A percentile compares a stretch with the other conserved stretches of the same genome.
Conservation (phyloP, 2,329 filamentous ascomycete species). For the Chrysosporium keratinophilum region DNA sequence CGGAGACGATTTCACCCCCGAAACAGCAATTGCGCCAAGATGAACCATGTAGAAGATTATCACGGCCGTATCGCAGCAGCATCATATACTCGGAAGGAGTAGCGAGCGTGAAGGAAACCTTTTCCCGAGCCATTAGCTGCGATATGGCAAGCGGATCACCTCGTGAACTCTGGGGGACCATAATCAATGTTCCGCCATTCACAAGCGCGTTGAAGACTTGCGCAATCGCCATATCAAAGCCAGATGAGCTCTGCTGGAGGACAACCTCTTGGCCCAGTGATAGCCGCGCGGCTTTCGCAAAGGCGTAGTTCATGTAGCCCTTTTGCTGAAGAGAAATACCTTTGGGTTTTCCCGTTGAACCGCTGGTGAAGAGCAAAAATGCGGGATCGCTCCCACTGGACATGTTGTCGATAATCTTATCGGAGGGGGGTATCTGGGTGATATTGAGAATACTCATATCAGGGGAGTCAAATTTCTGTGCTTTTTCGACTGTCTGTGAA, state of each 20-base stretch:
- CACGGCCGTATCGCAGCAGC: slow-evolving; percentile 15
- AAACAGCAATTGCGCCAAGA: slow-evolving; percentile 17
- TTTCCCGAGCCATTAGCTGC: slow-evolving; percentile 15
- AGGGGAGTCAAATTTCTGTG: neutral
- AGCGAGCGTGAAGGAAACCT: slow-evolving; percentile 18
- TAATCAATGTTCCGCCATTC: slow-evolving; percentile 17
- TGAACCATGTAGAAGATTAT: slow-evolving; percentile 13
- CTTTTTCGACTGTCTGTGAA: slow-evolving; percentile 11
- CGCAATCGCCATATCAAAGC: slow-evolving; percentile 16
- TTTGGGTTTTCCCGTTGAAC: slow-evolving; percentile 31
- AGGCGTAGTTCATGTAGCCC: slow-evolving; percentile 20
- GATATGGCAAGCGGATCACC: slow-evolving; percentile 18
- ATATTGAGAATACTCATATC: slow-evolving; percentile 1
- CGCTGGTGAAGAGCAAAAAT: slow-evolving; percentile 29
- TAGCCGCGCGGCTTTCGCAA: slow-evolving; percentile 12
- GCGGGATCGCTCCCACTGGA: slow-evolving; percentile 20
- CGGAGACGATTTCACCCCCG: slow-evolving; percentile 18
- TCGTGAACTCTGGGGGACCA: slow-evolving; percentile 15
- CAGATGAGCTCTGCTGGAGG: slow-evolving; percentile 17
- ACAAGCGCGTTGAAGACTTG: slow-evolving; percentile 18
- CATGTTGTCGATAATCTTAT: neutral
- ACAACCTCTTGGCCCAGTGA: slow-evolving; percentile 7
- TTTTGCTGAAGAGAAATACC: slow-evolving; percentile 29
- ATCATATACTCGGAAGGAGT: slow-evolving; percentile 20
- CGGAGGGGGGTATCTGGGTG: slow-evolving; percentile 28